Evolutionary conservation across 1,139 yeast genomes (phyloP).

Genomic region (Arxiozyma bovina): DNA sequence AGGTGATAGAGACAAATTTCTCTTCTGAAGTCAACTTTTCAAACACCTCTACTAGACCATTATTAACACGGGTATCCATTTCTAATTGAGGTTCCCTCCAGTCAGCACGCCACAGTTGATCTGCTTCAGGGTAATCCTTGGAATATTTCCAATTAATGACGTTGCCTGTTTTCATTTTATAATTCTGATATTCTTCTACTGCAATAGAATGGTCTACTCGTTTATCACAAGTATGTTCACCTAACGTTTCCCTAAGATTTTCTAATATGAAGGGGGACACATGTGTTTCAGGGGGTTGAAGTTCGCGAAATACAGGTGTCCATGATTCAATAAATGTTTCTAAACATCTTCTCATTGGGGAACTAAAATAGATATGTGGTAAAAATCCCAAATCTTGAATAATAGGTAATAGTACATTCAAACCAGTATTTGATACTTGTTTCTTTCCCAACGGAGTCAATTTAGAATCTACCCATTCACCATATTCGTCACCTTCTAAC

Average conservation of each 20-base stretch:
- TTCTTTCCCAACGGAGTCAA: conserved; percentile 51
- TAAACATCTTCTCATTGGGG: conserved; percentile 58
- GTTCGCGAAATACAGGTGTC: conserved; percentile 36
- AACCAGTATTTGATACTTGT: conserved; percentile 41
- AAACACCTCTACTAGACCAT: conserved; percentile 32
- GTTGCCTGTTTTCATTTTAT: conserved; percentile 11
- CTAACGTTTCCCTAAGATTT: conserved; percentile 56
- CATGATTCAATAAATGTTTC: conserved; percentile 54
- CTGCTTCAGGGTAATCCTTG: conserved; percentile 41
- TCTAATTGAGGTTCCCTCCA: conserved; percentile 41
- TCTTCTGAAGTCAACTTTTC: conserved; percentile 30
- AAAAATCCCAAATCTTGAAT: conserved; percentile 37
- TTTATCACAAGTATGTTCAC: conserved; percentile 60
- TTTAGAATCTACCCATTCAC: conserved; percentile 26
- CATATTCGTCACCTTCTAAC: conserved; percentile 31
- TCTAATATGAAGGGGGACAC: conserved; percentile 36
- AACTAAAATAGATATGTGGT: conserved; percentile 48
- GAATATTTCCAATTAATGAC: conserved; percentile 37
- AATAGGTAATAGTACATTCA: conserved; percentile 39
- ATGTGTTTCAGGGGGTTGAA: background rate
- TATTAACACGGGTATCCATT: conserved; percentile 42
- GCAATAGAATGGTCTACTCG: conserved; percentile 31
- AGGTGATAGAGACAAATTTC: conserved; percentile 41
- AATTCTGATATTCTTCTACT: conserved; percentile 17
- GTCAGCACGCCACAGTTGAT: conserved; percentile 35